Evolutionary conservation across 805 yeast species (phyloP).

Genomic region (Sugiyamaella qingdaonensis): DNA sequence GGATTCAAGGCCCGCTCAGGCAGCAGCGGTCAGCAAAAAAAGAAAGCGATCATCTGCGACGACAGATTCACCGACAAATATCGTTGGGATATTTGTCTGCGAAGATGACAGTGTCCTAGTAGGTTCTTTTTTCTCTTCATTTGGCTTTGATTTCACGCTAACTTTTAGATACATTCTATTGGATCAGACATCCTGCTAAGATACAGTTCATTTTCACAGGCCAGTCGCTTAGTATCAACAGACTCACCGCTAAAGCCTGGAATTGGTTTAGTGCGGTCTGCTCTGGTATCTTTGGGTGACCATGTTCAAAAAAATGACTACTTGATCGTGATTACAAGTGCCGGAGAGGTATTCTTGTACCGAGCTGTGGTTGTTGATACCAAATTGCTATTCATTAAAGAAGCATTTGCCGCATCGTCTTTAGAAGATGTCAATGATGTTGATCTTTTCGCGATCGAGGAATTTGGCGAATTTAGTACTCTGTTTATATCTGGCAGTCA

Average conservation of each 20-base stretch:
- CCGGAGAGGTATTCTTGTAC: slow-evolving; percentile 74
- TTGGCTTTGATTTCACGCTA: neutral
- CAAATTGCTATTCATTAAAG: slow-evolving; percentile 39
- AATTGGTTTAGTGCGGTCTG: slow-evolving; percentile 36
- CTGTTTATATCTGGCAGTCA: slow-evolving; percentile 70
- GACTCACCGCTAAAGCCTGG: neutral
- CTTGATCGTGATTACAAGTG: slow-evolving; percentile 67
- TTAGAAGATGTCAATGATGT: neutral
- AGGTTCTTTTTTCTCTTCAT: neutral
- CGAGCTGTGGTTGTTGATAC: slow-evolving; percentile 50
- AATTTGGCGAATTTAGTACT: slow-evolving; percentile 46
- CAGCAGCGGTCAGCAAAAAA: neutral
- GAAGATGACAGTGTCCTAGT: slow-evolving; percentile 2
- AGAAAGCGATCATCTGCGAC: slow-evolving; percentile 3
- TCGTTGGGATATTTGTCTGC: slow-evolving; percentile 1
- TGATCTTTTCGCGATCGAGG: slow-evolving; percentile 61
- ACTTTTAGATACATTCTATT: neutral
- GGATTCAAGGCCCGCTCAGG: neutral
- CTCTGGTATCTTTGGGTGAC: slow-evolving; percentile 64
- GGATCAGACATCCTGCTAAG: neutral
- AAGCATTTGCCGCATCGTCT: slow-evolving; percentile 37
- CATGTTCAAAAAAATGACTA: slow-evolving; percentile 50
- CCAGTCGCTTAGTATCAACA: neutral
- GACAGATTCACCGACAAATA: neutral
- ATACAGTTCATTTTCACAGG: neutral